These are phyloP conservation scores for Westerdykella aurantiaca DNA, from an alignment of 2,329 filamentous ascomycete species.

Conservation along the genomic window DNA sequence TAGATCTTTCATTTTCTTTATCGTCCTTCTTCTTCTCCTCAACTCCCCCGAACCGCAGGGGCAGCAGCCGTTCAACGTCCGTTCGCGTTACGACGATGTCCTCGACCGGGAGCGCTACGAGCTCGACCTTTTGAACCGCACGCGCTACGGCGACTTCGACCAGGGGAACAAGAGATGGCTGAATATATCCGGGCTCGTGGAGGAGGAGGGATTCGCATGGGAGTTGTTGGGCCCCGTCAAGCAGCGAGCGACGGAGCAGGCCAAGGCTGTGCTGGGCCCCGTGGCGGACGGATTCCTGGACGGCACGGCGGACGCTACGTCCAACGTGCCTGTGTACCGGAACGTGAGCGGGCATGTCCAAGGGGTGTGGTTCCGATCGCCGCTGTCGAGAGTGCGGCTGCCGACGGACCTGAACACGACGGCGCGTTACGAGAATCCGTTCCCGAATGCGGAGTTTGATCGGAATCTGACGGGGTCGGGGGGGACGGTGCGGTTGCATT, in stretches of 20 bases:
- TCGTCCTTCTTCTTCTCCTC: conserved; percentile 34
- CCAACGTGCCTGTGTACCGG: conserved; percentile 59
- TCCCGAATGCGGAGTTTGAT: conserved; percentile 62
- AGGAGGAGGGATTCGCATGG: conserved; percentile 73
- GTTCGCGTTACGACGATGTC: conserved; percentile 41
- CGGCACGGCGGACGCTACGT: conserved; percentile 34
- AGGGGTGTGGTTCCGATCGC: conserved; percentile 65
- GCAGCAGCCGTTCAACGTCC: conserved; percentile 27
- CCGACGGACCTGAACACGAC: conserved; percentile 44
- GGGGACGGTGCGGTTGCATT: conserved; percentile 63
- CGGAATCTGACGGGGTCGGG: conserved; percentile 70
- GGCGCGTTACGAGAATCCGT: conserved; percentile 59
- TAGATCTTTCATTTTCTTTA: conserved; percentile 33
- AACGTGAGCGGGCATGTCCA: conserved; percentile 72
- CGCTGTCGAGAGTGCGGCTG: conserved; percentile 46
- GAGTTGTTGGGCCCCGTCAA: conserved; percentile 62
- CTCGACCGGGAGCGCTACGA: conserved; percentile 48
- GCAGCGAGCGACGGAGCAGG: conserved; percentile 56
- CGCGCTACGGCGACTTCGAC: conserved; percentile 45
- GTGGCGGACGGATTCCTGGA: conserved; percentile 21
- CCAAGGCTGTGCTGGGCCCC: conserved; percentile 38
- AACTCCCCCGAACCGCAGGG: conserved; percentile 34
- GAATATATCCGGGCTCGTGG: conserved; percentile 67
- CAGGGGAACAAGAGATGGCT: conserved; percentile 42
- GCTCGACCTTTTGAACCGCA: conserved; percentile 40